Percentiles rank a stretch among this genome's conserved stretches.
Evolutionary conservation across 2,329 filamentous ascomycete species (phyloP).

Genomic region (Decorospora gaudefroyi): DNA sequence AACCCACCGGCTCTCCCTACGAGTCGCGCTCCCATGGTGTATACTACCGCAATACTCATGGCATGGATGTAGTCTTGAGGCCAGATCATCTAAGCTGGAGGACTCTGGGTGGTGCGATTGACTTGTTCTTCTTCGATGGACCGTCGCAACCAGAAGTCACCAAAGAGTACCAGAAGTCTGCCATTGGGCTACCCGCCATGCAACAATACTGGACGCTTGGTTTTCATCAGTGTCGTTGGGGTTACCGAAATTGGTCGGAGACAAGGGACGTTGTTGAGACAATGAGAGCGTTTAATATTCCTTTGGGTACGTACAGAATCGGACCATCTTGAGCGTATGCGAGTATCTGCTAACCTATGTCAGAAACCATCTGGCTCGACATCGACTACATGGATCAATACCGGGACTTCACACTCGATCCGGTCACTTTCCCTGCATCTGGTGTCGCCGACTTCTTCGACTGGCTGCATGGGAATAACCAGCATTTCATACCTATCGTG

Average conservation of each 20-base stretch:
- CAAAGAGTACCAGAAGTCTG: slow-evolving; percentile 69
- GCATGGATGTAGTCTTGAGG: slow-evolving; percentile 70
- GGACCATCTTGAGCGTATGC: not conserved
- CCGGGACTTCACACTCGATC: slow-evolving; percentile 63
- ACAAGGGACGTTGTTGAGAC: slow-evolving; percentile 62
- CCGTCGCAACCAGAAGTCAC: slow-evolving; percentile 70
- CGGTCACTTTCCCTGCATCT: slow-evolving; percentile 55
- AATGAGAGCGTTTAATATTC: slow-evolving; percentile 61
- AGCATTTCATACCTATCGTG: slow-evolving; percentile 65
- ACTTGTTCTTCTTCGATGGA: slow-evolving; percentile 79
- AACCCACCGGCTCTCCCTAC: slow-evolving; percentile 56
- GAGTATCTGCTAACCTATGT: not conserved
- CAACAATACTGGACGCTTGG: slow-evolving; percentile 80
- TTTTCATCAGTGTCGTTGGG: slow-evolving; percentile 83
- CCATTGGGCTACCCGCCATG: slow-evolving; percentile 73
- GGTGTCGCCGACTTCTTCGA: slow-evolving; percentile 58
- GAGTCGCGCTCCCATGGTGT: slow-evolving; percentile 74
- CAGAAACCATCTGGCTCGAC: slow-evolving; percentile 52
- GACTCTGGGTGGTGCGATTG: slow-evolving; percentile 73
- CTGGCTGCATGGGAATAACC: slow-evolving; percentile 58
- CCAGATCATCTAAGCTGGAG: slow-evolving; percentile 72
- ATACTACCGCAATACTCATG: slow-evolving; percentile 76
- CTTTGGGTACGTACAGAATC: slow-evolving; percentile 43
- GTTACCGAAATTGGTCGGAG: slow-evolving; percentile 73
- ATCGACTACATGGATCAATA: slow-evolving; percentile 53